Percentiles rank a stretch among this genome's conserved stretches.
These are phyloP conservation scores for Actinomortierella wolfii DNA, from an alignment of 371 early-diverging fungal genomes.

Conservation along the genomic window DNA sequence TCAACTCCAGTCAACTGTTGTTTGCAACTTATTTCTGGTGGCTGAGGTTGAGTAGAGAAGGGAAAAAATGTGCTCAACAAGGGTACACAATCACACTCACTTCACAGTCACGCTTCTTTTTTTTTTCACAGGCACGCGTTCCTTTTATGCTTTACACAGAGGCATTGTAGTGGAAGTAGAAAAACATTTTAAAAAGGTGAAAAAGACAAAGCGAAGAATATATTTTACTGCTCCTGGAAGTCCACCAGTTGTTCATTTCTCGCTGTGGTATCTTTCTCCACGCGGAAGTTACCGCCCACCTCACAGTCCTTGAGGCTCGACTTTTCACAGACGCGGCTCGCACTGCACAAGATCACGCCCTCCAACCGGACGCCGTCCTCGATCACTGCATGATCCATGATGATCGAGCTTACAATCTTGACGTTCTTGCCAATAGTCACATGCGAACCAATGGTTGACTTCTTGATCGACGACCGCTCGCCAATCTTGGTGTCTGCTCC, in stretches of 20 bases:
- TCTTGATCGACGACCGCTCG: conserved; percentile 90
- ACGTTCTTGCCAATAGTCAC: conserved; percentile 93
- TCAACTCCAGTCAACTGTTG: no score
- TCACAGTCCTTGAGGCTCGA: conserved; percentile 89
- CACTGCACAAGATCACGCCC: conserved; percentile 83
- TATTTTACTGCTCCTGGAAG: conserved; percentile 43
- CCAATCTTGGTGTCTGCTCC: conserved; percentile 90
- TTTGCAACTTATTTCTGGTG: no score
- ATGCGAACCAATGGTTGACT: conserved; percentile 90
- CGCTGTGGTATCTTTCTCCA: conserved; percentile 73
- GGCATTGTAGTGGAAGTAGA: no score
- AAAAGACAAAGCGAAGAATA: no score
- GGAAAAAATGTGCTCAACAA: no score
- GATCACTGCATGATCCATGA: conserved; percentile 93
- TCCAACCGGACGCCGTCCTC: conserved; percentile 93
- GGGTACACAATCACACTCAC: no score
- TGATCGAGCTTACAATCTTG: conserved; percentile 90
- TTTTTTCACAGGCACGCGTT: no score
- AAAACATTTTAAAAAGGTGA: no score
- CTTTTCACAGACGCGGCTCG: conserved; percentile 79
- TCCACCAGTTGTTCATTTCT: conserved; percentile 52
- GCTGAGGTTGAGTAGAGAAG: no score
- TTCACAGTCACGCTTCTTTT: no score
- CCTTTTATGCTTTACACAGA: no score
- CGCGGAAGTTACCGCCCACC: conserved; percentile 76